Evolutionary conservation across 768 basidiomycete species (phyloP), one percentile per base, ranked within the genome.

Genomic region (Pseudohyphozyma bogoriensis): DNA sequence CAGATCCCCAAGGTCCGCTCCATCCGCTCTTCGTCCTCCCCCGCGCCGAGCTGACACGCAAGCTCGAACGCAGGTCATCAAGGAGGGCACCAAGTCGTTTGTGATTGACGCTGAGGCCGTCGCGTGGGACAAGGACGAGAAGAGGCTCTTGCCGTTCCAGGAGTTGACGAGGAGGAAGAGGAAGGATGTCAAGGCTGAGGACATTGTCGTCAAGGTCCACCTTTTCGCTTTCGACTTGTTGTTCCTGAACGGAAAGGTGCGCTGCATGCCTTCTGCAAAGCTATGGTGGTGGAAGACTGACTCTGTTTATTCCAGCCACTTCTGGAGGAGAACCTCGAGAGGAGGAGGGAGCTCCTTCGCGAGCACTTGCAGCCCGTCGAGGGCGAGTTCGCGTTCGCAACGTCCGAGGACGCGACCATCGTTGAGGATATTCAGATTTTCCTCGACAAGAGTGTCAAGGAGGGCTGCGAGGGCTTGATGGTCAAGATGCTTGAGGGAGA

Each of bases 381-480:
- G 31, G 86, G 87, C 57, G 95, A 97, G 73, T 97, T 99, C 64
- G 83, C 81, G 45, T 97, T 92, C 72, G 95, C 95, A 15, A 89
- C 85, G 70, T 85, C 86, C 5, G 88, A 88, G 1, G 93, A 99
- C 70, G 79, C 85, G 20, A 84, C 89, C 60, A 87, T 85, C 11
- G 85, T 83, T 7, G 95, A 99, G 28, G 92, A 95, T 69, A 96
- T 99, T 50, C 90, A 95, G 71, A 72, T 80, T 2, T 97, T 99
- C 79, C 77, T 99, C 12, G 93, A 97, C 72, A 87, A 91, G 66
- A 91, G 88, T 73, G 89, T 99, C 67, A 96, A 91, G 72, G 95
- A 97, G 72, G 91, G 93, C 2, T 97, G 95, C 72, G 95, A 99
- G 73, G 95, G 95, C 13, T 80, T 99, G 49, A 99, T 99, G 95